A percentile compares a stretch with the other conserved stretches of the same genome.
phyloP scores from a whole-genome alignment of 2,329 filamentous ascomycete genomes.

The Fusarium chaquense region DNA sequence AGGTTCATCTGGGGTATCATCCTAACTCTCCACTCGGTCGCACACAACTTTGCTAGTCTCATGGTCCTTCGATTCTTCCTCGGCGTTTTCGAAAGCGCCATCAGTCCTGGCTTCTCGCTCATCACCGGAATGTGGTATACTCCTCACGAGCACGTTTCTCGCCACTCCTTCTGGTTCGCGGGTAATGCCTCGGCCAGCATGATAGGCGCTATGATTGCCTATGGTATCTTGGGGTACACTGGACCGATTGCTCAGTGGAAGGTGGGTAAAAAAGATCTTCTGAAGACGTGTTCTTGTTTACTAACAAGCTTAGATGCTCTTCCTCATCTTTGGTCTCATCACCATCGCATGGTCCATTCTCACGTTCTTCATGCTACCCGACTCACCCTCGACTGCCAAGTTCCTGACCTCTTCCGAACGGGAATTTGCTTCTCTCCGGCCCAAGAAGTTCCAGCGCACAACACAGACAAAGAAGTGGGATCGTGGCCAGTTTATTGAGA shows the following conservation, averaged over 20 bases:
- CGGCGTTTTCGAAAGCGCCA: slow-evolving; percentile 15
- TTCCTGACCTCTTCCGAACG: slow-evolving; percentile 12
- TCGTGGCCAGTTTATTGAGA: neutral
- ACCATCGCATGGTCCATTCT: slow-evolving; percentile 14
- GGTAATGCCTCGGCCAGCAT: slow-evolving; percentile 20
- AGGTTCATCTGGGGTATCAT: slow-evolving; percentile 15
- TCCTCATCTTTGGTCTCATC: slow-evolving; percentile 13
- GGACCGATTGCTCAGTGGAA: slow-evolving; percentile 14
- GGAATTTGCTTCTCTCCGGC: slow-evolving; percentile 11
- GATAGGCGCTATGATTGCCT: slow-evolving; percentile 21
- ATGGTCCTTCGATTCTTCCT: slow-evolving; percentile 16
- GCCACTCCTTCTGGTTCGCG: slow-evolving; percentile 22
- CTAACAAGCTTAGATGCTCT: slow-evolving; percentile 4
- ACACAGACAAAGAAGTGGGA: slow-evolving; percentile 24
- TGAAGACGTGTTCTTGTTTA: fast-evolving
- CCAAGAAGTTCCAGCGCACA: slow-evolving; percentile 21
- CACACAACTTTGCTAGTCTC: slow-evolving; percentile 5
- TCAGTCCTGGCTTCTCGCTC: slow-evolving; percentile 7
- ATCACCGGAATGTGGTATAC: slow-evolving; percentile 29
- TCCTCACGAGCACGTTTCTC: slow-evolving; percentile 7
- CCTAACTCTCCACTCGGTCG: slow-evolving; percentile 7
- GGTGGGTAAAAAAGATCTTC: neutral
- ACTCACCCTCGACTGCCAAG: neutral
- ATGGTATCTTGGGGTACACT: neutral
- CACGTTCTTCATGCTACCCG: slow-evolving; percentile 10